Evolutionary conservation across 1,284 basidiomycete genomes (phyloP), one percentile per base, ranked within the genome.

Genomic region (Cerioporus squamosus): DNA sequence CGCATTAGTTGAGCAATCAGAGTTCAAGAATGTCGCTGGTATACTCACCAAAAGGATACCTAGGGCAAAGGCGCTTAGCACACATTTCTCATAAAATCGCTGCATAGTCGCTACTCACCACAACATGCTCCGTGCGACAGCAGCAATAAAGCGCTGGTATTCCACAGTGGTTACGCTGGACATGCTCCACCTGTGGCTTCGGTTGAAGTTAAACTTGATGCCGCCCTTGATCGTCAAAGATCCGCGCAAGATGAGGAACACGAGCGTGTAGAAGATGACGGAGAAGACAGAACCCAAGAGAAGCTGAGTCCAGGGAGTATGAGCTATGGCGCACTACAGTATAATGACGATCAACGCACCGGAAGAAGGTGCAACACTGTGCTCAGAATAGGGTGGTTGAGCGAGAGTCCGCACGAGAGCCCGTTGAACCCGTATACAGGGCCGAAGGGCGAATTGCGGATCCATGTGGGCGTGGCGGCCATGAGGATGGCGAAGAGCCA

Each of bases 51-150:
- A 85, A 70, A 23, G 87, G 86, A 66, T 83, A 87, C 83, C 86
- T 87, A 40, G 2, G 47, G 44, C 2, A 2, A 5, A 4, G 26
- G 7, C 10, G n/a, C 9, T 51, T 12, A 57, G 50, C 12, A 5
- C 24, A n/a, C 10, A 15, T 7, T 45, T 48, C n/a, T n/a, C 29
- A 9, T 24, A 14, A n/a, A 59, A 44, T 23, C 20, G 10, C 8
- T 29, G 3, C 10, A 7, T 29, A 36, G 56, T 44, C 63, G 36
- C 44, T 15, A 65, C 81, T 57, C 64, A 89, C 89, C 87, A 91
- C 44, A 90, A 74, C 84, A 90, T 86, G 61, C 81, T 85, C 57
- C 78, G 77, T 26, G 86, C 80, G 51, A 91, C 79, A 20, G 79
- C 77, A 39, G 76, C 75, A 26, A 90, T 77, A 66, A 90, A 89